Percentiles rank a stretch among this genome's conserved stretches.
These are phyloP conservation scores for Paraphoma chrysanthemicola DNA, from an alignment of 2,329 filamentous ascomycete genomes.

Conservation along the genomic window DNA sequence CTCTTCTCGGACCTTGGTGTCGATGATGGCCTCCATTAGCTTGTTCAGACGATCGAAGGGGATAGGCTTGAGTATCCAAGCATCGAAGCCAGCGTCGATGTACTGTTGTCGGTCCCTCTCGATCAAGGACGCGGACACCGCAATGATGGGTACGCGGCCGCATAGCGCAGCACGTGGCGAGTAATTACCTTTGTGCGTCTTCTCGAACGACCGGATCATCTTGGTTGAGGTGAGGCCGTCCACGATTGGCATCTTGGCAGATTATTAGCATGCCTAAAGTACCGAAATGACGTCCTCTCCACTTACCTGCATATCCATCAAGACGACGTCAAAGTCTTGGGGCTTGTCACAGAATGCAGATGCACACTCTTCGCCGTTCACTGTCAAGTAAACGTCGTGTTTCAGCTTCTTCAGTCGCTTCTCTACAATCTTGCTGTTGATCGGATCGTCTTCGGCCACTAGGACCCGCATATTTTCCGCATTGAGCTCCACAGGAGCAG, in stretches of 20 bases:
- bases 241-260: constrained; percentile 82
- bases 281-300: neutral
- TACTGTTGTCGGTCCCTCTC: constrained; percentile 75
- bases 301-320: constrained; percentile 92
- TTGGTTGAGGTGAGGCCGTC: constrained; percentile 83
- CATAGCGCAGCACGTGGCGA: constrained; percentile 67
- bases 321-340: constrained; percentile 73
- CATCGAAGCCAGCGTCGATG: constrained; percentile 81
- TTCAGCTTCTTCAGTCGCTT: constrained; percentile 81
- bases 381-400: constrained; percentile 73
- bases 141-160: constrained; percentile 79
- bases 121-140: constrained; percentile 81
- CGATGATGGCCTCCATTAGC: constrained; percentile 73
- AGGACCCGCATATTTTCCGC: constrained; percentile 67
- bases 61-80: constrained; percentile 89
- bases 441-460: constrained; percentile 86
- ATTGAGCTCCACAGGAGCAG: constrained; percentile 21
- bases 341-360: constrained; percentile 70
- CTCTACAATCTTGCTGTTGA: constrained; percentile 82
- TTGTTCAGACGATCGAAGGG: constrained; percentile 77
- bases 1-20: constrained; percentile 63
- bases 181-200: constrained; percentile 58
- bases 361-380: constrained; percentile 87
- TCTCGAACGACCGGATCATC: constrained; percentile 79
- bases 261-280: constrained; percentile 5